These are phyloP conservation scores for Hyphodiscus hymeniophilus DNA, from an alignment of 495 filamentous ascomycete species.

Conservation along the genomic window DNA sequence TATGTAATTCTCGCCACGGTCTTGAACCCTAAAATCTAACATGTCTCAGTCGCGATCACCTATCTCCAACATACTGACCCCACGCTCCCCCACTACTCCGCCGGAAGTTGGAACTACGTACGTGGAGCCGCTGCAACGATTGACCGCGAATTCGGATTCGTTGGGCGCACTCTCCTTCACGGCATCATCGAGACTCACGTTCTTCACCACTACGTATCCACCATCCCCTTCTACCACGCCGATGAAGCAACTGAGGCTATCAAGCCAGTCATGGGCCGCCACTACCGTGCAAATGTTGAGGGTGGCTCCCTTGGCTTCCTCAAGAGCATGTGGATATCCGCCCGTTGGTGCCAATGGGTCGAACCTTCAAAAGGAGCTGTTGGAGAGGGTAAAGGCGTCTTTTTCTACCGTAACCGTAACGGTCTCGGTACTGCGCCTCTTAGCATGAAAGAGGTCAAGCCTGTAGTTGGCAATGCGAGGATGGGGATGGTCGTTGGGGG, in stretches of 20 bases:
- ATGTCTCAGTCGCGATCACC: conserved; percentile 63
- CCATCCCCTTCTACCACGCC: conserved; percentile 86
- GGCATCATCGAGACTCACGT: conserved; percentile 92
- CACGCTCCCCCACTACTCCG: conserved; percentile 73
- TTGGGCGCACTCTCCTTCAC: conserved; percentile 78
- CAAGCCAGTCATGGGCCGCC: conserved; percentile 70
- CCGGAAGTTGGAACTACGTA: conserved; percentile 72
- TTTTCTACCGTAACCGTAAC: conserved; percentile 74
- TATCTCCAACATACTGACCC: conserved; percentile 90
- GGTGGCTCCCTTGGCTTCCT: conserved; percentile 58
- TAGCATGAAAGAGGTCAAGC: conserved; percentile 29
- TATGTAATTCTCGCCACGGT: conserved; percentile 36
- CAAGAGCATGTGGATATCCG: conserved; percentile 52
- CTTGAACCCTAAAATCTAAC: conserved; percentile 20
- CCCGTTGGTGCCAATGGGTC: conserved; percentile 71
- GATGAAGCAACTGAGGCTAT: conserved; percentile 83
- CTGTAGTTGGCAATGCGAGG: neutral
- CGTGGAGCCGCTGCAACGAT: conserved; percentile 82
- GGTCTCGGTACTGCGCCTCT: conserved; percentile 56
- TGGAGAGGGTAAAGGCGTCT: conserved; percentile 54
- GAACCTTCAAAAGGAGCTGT: conserved; percentile 57
- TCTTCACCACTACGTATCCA: conserved; percentile 77
- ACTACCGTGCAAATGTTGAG: conserved; percentile 63
- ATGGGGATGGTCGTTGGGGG: conserved; percentile 6
- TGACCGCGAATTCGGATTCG: conserved; percentile 84